Conservation (phyloP, 2,329 filamentous ascomycete genomes). For the Cladosporium sphaerospermum region DNA sequence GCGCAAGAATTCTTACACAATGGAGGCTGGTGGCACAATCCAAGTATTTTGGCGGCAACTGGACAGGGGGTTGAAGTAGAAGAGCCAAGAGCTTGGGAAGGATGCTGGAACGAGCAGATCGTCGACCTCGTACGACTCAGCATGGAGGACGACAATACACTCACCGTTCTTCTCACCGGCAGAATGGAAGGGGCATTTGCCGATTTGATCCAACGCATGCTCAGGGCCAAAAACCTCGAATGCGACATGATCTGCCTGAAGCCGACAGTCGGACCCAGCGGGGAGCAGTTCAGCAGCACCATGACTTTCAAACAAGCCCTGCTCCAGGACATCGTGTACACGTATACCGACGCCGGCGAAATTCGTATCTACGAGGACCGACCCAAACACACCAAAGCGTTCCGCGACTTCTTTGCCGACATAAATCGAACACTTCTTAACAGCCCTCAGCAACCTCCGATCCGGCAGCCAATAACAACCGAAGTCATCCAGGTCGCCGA, state of each 20-base stretch:
- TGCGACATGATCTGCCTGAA: slow-evolving; percentile 89
- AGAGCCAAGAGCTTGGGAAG: slow-evolving; percentile 76
- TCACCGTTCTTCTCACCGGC: slow-evolving; percentile 83
- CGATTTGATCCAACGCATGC: slow-evolving; percentile 74
- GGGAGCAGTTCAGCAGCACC: slow-evolving; percentile 71
- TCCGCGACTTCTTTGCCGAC: slow-evolving; percentile 74
- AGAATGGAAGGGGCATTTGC: slow-evolving; percentile 71
- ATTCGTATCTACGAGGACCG: slow-evolving; percentile 64
- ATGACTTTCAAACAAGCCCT: slow-evolving; percentile 91
- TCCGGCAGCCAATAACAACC: slow-evolving; percentile 60
- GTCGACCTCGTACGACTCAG: slow-evolving; percentile 70
- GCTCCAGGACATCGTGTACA: slow-evolving; percentile 73
- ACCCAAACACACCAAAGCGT: slow-evolving; percentile 64
- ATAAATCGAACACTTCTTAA: slow-evolving; percentile 60
- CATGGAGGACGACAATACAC: slow-evolving; percentile 74
- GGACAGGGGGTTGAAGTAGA: slow-evolving; percentile 77
- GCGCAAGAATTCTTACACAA: slow-evolving; percentile 69
- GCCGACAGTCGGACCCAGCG: slow-evolving; percentile 72
- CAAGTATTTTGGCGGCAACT: slow-evolving; percentile 75
- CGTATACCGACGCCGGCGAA: slow-evolving; percentile 76
- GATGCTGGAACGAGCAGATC: slow-evolving; percentile 96
- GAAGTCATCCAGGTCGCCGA: slow-evolving; percentile 87
- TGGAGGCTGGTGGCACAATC: slow-evolving; percentile 97
- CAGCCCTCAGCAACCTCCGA: slow-evolving; percentile 33
- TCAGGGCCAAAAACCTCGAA: slow-evolving; percentile 66